Conservation (phyloP, 306 rosid species). For the Oemleria cerasiformis region DNA sequence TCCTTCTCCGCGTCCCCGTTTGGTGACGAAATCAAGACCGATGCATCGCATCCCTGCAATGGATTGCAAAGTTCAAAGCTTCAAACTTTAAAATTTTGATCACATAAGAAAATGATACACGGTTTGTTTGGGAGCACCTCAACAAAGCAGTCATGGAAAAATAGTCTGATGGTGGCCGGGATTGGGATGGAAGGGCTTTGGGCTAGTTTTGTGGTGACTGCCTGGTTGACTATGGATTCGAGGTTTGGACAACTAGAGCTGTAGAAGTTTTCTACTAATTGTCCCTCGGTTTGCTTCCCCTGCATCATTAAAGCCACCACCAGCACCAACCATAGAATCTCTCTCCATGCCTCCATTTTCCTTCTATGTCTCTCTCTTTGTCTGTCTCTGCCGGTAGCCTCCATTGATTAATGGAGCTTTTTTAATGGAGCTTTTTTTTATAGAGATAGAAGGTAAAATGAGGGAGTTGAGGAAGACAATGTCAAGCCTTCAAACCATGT, state of each 20-base stretch:
- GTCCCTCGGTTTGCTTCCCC: constrained; percentile 34
- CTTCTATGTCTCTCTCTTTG: background rate
- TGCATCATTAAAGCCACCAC: constrained; percentile 19
- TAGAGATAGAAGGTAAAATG: background rate
- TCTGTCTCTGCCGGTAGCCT: background rate
- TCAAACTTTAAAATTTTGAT: background rate
- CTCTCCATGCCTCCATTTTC: constrained; percentile 30
- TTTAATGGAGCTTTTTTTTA: no score
- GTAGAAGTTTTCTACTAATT: constrained; percentile 57
- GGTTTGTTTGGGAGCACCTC: constrained; percentile 37
- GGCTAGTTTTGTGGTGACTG: constrained; percentile 51
- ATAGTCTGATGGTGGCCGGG: constrained; percentile 74
- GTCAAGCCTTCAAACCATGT: background rate
- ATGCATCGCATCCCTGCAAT: constrained; percentile 80
- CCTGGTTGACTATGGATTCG: constrained; percentile 56
- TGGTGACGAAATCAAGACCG: constrained; percentile 53
- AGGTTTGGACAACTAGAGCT: constrained; percentile 58
- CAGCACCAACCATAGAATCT: constrained; percentile 10
- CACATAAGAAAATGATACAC: background rate
- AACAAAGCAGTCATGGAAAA: constrained; percentile 82
- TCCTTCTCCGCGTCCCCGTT: constrained; percentile 83
- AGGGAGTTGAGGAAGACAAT: background rate
- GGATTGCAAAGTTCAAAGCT: background rate
- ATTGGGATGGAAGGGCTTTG: constrained; percentile 48
- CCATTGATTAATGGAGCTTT: background rate